Evolutionary conservation across 441 rosid genomes (phyloP), one percentile per base, ranked within the genome.

Genomic region (Euphorbia schlechtendalii): DNA sequence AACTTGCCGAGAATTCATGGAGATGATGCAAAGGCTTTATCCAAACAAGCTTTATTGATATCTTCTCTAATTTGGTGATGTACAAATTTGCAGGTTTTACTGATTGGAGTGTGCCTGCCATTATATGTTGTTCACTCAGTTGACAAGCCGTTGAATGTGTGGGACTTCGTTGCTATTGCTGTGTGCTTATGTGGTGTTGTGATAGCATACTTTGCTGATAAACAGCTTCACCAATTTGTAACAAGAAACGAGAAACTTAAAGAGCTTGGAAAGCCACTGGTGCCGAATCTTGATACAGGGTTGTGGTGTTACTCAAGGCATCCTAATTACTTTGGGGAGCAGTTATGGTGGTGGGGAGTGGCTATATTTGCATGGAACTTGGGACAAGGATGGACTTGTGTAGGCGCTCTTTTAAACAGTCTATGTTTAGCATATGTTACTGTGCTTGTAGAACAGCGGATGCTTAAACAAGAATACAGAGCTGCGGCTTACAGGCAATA

Each of bases 311-410:
- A 86, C 71, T 90, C 93, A 0, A 80, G 99, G 38, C 99, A 93
- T 76, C 99, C 99, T 46, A 93, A 93, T 82, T 93, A 93, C 78
- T 84, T 93, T 40, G 97, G 97, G 20, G 99, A 93, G 74, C 97
- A 87, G 69, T 27, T 93, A 59, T 93, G 96, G 99, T 93, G 99
- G 99, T 90, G 97, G 99, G 97, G 99, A 27, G 68, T 90, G 21
- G 97, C 72, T 53, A 45, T 93, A 30, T 87, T 86, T 69, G 91
- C 97, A 12, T 90, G 95, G 95, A 90, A 82, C 75, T 75, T 93
- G 65, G 96, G 93, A 46, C 85, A 88, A 24, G 91, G 84, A 27
- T 90, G 96, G 95, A 68, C 92, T 12, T 74, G 77, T n/a, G 66
- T 84, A 7, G 97, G 99, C 17, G 58, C 96, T 12, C 64, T 90